A percentile compares a stretch with the other conserved stretches of the same genome.
These are phyloP conservation scores for Daldinia decipiens DNA, from an alignment of 495 filamentous ascomycete genomes.

Conservation along the genomic window DNA sequence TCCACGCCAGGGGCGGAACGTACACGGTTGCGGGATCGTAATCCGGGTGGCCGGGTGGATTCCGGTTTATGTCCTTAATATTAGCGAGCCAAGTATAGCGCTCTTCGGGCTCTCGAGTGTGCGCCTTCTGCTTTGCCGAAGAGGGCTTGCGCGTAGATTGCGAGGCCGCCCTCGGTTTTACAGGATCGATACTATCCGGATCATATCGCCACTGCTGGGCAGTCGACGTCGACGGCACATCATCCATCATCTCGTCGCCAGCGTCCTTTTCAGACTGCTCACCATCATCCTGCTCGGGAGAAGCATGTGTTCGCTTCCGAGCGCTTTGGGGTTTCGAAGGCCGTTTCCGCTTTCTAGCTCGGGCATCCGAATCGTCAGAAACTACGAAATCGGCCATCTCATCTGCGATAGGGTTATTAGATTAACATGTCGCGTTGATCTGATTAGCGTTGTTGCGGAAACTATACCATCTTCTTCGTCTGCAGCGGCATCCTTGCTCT, in stretches of 20 bases:
- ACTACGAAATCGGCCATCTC: slow-evolving; percentile 86
- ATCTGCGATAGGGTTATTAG: slow-evolving; percentile 56
- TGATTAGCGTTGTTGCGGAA: neutral
- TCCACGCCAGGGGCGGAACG: slow-evolving; percentile 80
- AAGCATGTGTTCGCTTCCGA: slow-evolving; percentile 66
- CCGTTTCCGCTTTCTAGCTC: slow-evolving; percentile 74
- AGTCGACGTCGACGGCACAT: slow-evolving; percentile 69
- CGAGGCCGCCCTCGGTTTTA: slow-evolving; percentile 60
- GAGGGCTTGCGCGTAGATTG: slow-evolving; percentile 55
- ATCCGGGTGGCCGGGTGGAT: slow-evolving; percentile 83
- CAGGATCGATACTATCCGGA: slow-evolving; percentile 73
- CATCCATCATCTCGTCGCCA: slow-evolving; percentile 66
- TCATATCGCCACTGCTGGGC: slow-evolving; percentile 89
- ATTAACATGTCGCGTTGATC: slow-evolving; percentile 2
- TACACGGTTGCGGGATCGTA: slow-evolving; percentile 93
- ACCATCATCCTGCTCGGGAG: slow-evolving; percentile 45
- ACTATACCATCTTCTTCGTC: slow-evolving; percentile 70
- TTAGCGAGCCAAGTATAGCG: slow-evolving; percentile 92
- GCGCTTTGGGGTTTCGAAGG: slow-evolving; percentile 61
- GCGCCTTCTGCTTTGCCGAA: slow-evolving; percentile 76
- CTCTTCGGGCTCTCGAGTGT: slow-evolving; percentile 79
- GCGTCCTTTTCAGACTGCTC: slow-evolving; percentile 48
- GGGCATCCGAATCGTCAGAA: slow-evolving; percentile 82
- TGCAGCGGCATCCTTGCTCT: slow-evolving; percentile 62
- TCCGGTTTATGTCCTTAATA: slow-evolving; percentile 80